Conservation (phyloP, 169 alveolate species). For the Amoebophrya sp. region DNA sequence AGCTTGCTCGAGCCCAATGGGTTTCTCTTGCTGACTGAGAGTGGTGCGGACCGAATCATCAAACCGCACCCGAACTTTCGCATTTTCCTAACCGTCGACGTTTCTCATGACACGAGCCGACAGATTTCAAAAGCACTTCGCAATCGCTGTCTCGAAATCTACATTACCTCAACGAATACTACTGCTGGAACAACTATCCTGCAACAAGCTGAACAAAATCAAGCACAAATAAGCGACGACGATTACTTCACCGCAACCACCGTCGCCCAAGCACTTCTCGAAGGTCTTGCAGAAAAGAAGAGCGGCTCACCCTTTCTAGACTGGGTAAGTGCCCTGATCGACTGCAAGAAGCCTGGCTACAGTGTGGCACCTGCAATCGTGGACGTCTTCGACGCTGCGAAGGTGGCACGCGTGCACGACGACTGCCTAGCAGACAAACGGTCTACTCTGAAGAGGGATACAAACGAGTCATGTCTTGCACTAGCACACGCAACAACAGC, state of each 20-base stretch:
- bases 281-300: no score
- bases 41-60: conserved; percentile 57
- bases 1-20: conserved; percentile 78
- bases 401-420: neutral
- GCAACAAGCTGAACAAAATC: no score
- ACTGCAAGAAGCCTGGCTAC: no score
- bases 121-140: conserved; percentile 93
- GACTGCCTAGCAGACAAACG: neutral
- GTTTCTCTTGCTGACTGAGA: conserved; percentile 41
- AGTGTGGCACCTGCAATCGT: neutral
- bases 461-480: no score
- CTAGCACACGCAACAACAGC: neutral
- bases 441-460: no score
- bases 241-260: no score
- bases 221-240: no score
- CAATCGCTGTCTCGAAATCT: conserved; percentile 93
- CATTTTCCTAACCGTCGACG: conserved; percentile 93
- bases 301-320: no score
- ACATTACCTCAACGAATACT: conserved; percentile 53
- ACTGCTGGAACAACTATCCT: neutral
- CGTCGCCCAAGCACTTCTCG: no score
- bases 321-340: no score
- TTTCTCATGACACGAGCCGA: conserved; percentile 89
- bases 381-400: neutral
- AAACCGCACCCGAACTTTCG: conserved; percentile 80